Percentiles rank a stretch among this genome's conserved stretches.
Evolutionary conservation across 2,329 filamentous ascomycete species (phyloP).

Genomic region (Plenodomus lindquistii): DNA sequence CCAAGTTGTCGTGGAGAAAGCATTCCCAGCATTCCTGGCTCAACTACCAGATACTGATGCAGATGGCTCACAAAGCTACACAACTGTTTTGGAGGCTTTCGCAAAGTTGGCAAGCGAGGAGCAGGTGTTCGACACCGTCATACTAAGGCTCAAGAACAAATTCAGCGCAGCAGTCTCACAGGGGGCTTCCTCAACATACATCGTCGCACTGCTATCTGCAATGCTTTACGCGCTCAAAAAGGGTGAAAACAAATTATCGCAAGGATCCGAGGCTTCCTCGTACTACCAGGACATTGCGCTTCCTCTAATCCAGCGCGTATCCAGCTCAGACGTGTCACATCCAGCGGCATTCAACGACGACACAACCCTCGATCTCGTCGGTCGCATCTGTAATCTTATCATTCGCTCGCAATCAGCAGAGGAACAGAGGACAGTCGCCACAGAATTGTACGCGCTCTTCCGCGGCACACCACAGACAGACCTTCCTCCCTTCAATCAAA

Average conservation of each 20-base stretch:
- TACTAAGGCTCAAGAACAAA: constrained; percentile 66
- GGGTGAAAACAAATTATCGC: constrained; percentile 56
- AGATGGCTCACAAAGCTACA: constrained; percentile 53
- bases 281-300: constrained; percentile 55
- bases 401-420: constrained; percentile 56
- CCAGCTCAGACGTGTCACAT: constrained; percentile 37
- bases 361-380: constrained; percentile 61
- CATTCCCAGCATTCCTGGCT: constrained; percentile 68
- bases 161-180: constrained; percentile 60
- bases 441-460: constrained; percentile 61
- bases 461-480: constrained; percentile 32
- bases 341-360: constrained; percentile 50
- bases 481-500: constrained; percentile 37
- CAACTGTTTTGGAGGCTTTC: constrained; percentile 64
- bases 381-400: constrained; percentile 63
- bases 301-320: constrained; percentile 46
- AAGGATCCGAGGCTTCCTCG: constrained; percentile 40
- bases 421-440: constrained; percentile 56
- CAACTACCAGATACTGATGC: constrained; percentile 62
- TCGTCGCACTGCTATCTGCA: constrained; percentile 63
- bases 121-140: constrained; percentile 65
- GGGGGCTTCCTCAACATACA: constrained; percentile 56
- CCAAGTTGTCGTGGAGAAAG: constrained; percentile 64
- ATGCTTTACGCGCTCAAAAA: constrained; percentile 64
- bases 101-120: constrained; percentile 66